These are phyloP conservation scores for Alternaria brassicicola DNA, from an alignment of 2,329 filamentous ascomycete genomes.

Conservation along the genomic window DNA sequence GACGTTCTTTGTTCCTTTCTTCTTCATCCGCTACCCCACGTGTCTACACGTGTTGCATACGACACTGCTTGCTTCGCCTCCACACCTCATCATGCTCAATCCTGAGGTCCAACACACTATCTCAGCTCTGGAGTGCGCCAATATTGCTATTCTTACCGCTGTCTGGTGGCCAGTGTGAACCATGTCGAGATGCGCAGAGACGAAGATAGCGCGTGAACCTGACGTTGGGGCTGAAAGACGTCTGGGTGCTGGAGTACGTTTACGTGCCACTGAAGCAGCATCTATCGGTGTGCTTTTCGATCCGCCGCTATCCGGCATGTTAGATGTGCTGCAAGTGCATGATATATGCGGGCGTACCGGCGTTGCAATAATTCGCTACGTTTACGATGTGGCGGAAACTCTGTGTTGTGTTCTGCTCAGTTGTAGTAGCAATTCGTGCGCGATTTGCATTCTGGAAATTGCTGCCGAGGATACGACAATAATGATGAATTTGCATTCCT, in stretches of 20 bases:
- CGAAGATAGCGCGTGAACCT: neutral
- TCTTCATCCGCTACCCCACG: neutral
- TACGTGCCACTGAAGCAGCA: neutral
- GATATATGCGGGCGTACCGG: neutral
- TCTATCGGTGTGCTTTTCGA: neutral
- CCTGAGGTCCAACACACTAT: neutral
- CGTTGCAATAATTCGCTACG: neutral
- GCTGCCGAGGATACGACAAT: no score
- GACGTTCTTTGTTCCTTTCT: neutral
- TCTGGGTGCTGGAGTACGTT: neutral
- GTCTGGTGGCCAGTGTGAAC: neutral
- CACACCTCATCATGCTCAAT: neutral
- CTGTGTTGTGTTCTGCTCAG: neutral
- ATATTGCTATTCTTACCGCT: neutral
- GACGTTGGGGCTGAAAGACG: neutral
- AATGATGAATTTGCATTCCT: no score
- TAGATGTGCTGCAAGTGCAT: neutral
- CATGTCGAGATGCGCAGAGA: neutral
- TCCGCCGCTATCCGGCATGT: neutral
- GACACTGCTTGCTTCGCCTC: constrained; percentile 1
- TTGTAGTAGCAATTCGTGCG: neutral
- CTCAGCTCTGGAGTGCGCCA: neutral
- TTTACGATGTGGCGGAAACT: neutral
- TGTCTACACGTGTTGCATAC: neutral
- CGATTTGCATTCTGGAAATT: no score